Evolutionary conservation across 108 stramenopile species (phyloP), one percentile per base, ranked within the genome.

Genomic region (Epipyxis sp.): DNA sequence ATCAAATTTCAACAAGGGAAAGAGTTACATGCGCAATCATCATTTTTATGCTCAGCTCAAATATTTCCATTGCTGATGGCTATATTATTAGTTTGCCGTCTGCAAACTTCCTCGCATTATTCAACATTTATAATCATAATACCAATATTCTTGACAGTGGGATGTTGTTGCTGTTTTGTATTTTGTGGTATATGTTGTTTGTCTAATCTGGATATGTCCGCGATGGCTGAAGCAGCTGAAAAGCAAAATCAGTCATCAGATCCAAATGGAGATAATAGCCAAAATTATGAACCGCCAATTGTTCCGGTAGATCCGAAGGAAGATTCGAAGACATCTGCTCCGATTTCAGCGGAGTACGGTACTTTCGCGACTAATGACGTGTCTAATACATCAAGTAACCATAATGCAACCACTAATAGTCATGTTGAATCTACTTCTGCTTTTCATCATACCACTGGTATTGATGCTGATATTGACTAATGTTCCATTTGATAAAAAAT

Each of bases 91-190:
- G 34, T 74, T 27, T 6, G 32, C 3, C 6, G 71, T 6, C 34
- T 74, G 6, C 42, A 74, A 27, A 43, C 13, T 20, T 10, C 6
- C 6, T 46, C 71, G 6, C 20, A 20, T 20, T 74, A 42, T 42
- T 74, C 71, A 3, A 74, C 71, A 27, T 74, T 74, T 42, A 10
- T 74, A 10, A 74, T 74, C 25, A 39, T 74, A 6, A 10, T 74
- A 29, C 71, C 71, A 10, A 25, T 74, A 13, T 74, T 74, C 34
- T 25, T 74, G 20, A 42, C 43, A 3, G 41, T 74, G 44, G 71
- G 71, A 13, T 74, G 71, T 42, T 39, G 6, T 3, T 6, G 25
- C 25, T 34, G 25, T 37, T 37, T 39, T 34, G 71, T 74, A 32
- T 46, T 37, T 27, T 74, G 71, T 37, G 25, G 32, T 13, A 3